Evolutionary conservation across 2,329 filamentous ascomycete genomes (phyloP).

Genomic region (Lachnellula willkommii): DNA sequence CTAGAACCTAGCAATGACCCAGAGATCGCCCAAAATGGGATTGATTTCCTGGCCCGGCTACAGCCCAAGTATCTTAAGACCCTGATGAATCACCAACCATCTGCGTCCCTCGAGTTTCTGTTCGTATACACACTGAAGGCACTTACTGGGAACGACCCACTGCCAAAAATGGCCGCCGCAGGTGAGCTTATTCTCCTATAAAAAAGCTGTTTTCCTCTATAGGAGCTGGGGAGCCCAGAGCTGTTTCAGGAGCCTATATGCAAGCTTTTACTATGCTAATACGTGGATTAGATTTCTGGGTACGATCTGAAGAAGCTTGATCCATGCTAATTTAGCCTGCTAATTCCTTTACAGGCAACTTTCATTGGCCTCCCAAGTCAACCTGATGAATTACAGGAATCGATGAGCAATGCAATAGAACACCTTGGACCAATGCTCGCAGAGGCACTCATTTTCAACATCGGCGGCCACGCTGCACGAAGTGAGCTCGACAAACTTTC

Average conservation of each 20-base stretch:
- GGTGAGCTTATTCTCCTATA: too few relatives aligned
- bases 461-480: slow-evolving; percentile 62
- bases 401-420: slow-evolving; percentile 46
- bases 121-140: slow-evolving; percentile 69
- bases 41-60: slow-evolving; percentile 65
- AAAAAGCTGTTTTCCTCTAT: too few relatives aligned
- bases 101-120: slow-evolving; percentile 56
- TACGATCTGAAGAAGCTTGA: background rate
- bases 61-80: slow-evolving; percentile 56
- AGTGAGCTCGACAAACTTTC: slow-evolving; percentile 68
- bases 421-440: slow-evolving; percentile 59
- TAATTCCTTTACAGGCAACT: slow-evolving; percentile 37
- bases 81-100: slow-evolving; percentile 52
- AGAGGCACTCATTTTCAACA: slow-evolving; percentile 56
- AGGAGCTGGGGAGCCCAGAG: too few relatives aligned
- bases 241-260: too few relatives aligned
- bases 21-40: slow-evolving; percentile 66
- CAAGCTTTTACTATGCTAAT: too few relatives aligned
- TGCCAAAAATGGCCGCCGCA: slow-evolving; percentile 57
- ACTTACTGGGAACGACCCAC: slow-evolving; percentile 63
- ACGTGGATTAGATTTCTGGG: too few relatives aligned
- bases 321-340: background rate
- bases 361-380: slow-evolving; percentile 46
- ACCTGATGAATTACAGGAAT: slow-evolving; percentile 31
- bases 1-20: slow-evolving; percentile 57